Conservation (phyloP, 139 green algal species). For the Chlorella sp. region DNA sequence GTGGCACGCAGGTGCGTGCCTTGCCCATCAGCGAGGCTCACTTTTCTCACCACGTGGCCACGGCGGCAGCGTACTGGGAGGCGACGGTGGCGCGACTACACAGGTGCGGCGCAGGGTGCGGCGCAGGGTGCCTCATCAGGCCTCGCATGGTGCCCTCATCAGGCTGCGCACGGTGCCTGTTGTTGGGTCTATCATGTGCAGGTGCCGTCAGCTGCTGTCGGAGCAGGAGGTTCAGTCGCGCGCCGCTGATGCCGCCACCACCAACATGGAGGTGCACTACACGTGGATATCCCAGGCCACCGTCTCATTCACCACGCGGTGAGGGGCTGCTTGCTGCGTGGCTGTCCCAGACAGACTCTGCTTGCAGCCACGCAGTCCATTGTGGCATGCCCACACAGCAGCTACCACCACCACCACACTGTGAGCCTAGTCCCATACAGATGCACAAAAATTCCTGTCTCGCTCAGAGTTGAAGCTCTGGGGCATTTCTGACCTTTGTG, state of each 20-base stretch:
- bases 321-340: neutral
- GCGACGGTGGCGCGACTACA: slow-evolving; percentile 39
- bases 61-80: slow-evolving; percentile 37
- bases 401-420: too few species aligned
- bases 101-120: too few species aligned
- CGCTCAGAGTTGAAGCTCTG: too few species aligned
- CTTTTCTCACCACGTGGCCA: slow-evolving; percentile 65
- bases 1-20: slow-evolving; percentile 64
- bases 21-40: slow-evolving; percentile 80
- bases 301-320: slow-evolving; percentile 2
- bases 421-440: too few species aligned
- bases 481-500: too few species aligned
- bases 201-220: slow-evolving; percentile 61
- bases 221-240: slow-evolving; percentile 77
- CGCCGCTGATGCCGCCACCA: slow-evolving; percentile 56
- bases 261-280: slow-evolving; percentile 90
- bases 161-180: too few species aligned
- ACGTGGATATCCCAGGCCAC: slow-evolving; percentile 52
- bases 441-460: too few species aligned
- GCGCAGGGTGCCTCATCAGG: too few species aligned
- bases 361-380: too few species aligned
- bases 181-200: too few species aligned
- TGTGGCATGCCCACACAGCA: too few species aligned
- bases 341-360: neutral
- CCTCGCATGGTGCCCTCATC: too few species aligned